Conservation (phyloP, 2,329 filamentous ascomycete species). For the Trichoderma pleuroti region DNA sequence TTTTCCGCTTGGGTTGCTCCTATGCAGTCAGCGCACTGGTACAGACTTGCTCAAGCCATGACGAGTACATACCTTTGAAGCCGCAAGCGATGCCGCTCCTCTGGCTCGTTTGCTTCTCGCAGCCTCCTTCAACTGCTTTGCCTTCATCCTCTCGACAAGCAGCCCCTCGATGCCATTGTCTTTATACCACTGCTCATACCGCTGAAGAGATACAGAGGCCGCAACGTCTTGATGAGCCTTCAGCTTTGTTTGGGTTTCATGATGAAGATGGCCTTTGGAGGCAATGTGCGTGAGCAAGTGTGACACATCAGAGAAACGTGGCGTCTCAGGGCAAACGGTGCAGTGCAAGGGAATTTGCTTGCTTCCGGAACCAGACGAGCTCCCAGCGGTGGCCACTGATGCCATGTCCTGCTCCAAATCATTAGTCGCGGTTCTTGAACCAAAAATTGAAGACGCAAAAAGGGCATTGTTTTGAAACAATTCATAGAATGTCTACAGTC, state of each 20-base stretch:
- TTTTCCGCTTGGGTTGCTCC: slow-evolving; percentile 22
- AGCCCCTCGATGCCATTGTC: slow-evolving; percentile 66
- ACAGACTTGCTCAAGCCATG: neutral
- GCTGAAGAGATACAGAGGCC: slow-evolving; percentile 59
- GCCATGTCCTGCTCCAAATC: slow-evolving; percentile 38
- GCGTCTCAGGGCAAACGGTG: slow-evolving; percentile 75
- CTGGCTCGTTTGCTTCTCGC: slow-evolving; percentile 48
- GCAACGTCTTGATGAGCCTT: slow-evolving; percentile 62
- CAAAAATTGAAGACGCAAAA: neutral
- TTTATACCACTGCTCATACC: slow-evolving; percentile 77
- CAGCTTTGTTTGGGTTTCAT: slow-evolving; percentile 78
- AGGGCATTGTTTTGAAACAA: neutral
- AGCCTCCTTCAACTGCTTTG: slow-evolving; percentile 67
- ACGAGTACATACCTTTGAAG: slow-evolving; percentile 25
- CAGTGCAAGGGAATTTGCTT: slow-evolving; percentile 67
- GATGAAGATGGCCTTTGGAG: slow-evolving; percentile 86
- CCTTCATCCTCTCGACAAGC: slow-evolving; percentile 71
- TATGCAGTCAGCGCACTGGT: neutral
- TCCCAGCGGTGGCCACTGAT: slow-evolving; percentile 25
- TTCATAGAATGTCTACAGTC: neutral
- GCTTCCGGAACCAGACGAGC: slow-evolving; percentile 24
- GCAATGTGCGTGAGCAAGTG: slow-evolving; percentile 89
- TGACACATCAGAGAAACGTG: slow-evolving; percentile 83
- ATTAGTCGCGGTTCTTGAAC: neutral
- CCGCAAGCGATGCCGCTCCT: slow-evolving; percentile 22